Evolutionary conservation across 495 filamentous ascomycete species (phyloP), one percentile per base, ranked within the genome.

Genomic region (Xylaria castorea): DNA sequence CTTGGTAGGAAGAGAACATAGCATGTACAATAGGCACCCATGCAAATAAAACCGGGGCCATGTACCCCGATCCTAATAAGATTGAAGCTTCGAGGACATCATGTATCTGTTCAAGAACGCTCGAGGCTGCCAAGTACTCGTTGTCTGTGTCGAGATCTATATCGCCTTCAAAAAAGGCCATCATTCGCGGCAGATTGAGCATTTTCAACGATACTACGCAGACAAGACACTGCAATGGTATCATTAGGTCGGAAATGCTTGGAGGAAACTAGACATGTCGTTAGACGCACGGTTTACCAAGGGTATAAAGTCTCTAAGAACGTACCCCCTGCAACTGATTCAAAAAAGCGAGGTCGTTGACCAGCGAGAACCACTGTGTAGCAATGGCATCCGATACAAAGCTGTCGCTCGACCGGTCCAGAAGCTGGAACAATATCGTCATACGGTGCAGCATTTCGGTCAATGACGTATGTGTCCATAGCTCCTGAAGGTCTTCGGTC

Each of bases 21-120:
- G 86, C 86, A 73, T 93, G 85, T n/a, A 93, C 80, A 25, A 97
- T 86, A 62, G 94, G 80, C 12, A 90, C 87, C 94, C 94, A 97
- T 11, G 92, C 88, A 67, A 94, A 91, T 32, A 91, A 84, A 32
- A 91, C 88, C 14, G 92, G 92, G 64, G 86, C 90, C 3, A 91
- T 91, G 25, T 86, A 86, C 27, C 70, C 75, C 12, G 84, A 71
- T n/a, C 81, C 81, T 0, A 80, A 74, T 16, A 81, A 78, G 53
- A 87, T 83, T 5, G 89, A 89, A 25, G 80, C 76, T 36, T 82
- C 80, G 5, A 95, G 78, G 25, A 90, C 86, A 50, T 87, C 86
- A 73, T 92, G 92, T 18, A 97, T 86, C 63, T 90, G 83, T 25
- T 84, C 83, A 51, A 95, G 83, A 6, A 90, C 85, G 8, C 87